Base-by-base conservation (phyloP, 352 stramenopile species). In the Poterioochromonas sp. region DNA sequence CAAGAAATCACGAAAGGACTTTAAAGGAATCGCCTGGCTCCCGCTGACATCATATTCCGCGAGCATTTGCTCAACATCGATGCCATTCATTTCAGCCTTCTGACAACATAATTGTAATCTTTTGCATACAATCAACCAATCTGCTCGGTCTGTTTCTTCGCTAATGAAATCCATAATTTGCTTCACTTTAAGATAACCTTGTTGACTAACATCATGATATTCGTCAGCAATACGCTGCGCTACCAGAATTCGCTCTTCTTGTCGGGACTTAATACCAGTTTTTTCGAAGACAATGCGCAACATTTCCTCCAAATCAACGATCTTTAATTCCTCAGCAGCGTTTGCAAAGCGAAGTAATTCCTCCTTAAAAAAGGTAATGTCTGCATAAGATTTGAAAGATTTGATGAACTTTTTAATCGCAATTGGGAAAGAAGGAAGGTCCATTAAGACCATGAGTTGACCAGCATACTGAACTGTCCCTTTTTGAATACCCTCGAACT, bases 391-490 rank as follows among this genome's bases (percentile, higher is more conserved):
- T 20, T 83, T 69, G 34, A 81, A 79, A 32, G 54, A 37, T 8
- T 82, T 70, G 8, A 83, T 40, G 35, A 79, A 43, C 49, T 76
- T 80, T 40, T 79, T 71, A 41, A 83, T 26, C 35, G 64, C 47
- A 41, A 78, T 51, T 29, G 41, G 39, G 39, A 73, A 47, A 22
- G 80, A 76, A 15, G 81, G 81, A 29, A 81, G 58, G 35, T 84
- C 81, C 8, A 84, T 37, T 2, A 84, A 62, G 22, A 35, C 37
- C 41, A 84, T n/a, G n/a, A 84, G 41, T 0, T 34, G 51, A 1
- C 79, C 65, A 37, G 3, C 22, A 78, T 84, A 84, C 58, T 82
- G 40, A n/a, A 84, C 76, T 37, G 76, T 79, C 0, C 64, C 76
- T 51, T 80, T 78, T 1, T 41, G 15, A 20, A 60, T 41, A 22